Conservation (phyloP, 495 filamentous ascomycete species). For the Penicillium antarcticum region DNA sequence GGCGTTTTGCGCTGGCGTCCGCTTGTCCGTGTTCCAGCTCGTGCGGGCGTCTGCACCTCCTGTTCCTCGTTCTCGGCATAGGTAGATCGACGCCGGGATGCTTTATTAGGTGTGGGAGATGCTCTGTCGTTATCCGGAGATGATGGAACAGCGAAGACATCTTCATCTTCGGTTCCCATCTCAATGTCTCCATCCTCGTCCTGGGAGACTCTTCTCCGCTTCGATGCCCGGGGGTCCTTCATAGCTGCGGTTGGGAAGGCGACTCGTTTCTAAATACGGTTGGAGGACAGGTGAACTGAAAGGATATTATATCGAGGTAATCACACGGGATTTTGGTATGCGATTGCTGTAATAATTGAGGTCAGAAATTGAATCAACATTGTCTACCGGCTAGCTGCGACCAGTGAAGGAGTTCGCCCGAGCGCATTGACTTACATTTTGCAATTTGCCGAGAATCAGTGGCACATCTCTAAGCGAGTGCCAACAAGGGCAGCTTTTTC, state of each 20-base stretch:
- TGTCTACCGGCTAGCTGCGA: not conserved
- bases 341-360: not conserved
- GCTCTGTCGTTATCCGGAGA: constrained; percentile 15
- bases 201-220: constrained; percentile 40
- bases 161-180: constrained; percentile 25
- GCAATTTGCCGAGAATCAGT: not conserved
- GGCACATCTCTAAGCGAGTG: not conserved
- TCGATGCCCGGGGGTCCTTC: constrained; percentile 39
- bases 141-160: constrained; percentile 16
- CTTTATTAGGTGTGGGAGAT: constrained; percentile 14
- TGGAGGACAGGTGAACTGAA: not conserved
- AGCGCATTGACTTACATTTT: not conserved
- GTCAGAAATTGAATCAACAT: constrained; percentile 1
- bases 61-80: constrained; percentile 8
- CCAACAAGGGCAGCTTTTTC: not conserved
- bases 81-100: constrained; percentile 28
- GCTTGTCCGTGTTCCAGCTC: constrained; percentile 32
- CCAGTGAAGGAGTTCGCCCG: not conserved
- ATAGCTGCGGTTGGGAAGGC: constrained; percentile 16
- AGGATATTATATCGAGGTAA: not conserved
- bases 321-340: not conserved
- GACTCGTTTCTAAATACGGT: not conserved
- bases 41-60: constrained; percentile 22
- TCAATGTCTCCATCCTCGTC: constrained; percentile 37
- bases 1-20: constrained; percentile 41